Conservation (phyloP, 345 rosid species). For the Mallotus nudiflorus region DNA sequence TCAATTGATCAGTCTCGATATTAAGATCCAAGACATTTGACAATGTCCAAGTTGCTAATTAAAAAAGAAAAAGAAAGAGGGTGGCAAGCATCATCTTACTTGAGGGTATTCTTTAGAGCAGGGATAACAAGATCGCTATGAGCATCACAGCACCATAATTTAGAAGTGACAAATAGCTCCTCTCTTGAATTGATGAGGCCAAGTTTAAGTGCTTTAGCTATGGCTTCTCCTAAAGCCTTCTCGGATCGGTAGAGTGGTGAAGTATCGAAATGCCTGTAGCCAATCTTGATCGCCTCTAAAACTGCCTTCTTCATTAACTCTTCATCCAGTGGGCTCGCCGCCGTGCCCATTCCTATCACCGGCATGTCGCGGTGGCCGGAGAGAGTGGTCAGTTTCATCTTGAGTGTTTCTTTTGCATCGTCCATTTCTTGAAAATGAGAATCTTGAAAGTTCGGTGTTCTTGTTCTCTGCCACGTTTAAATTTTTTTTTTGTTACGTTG, state of each 20-base stretch:
- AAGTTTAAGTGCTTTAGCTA: conserved; percentile 36
- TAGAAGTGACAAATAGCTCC: conserved; percentile 46
- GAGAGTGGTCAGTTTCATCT: conserved; percentile 1
- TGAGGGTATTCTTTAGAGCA: conserved; percentile 27
- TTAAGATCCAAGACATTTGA: too few species aligned
- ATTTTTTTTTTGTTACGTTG: too few species aligned
- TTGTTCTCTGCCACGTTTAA: too few species aligned
- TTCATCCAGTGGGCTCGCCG: conserved; percentile 16
- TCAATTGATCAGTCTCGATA: too few species aligned
- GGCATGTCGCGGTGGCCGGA: conserved; percentile 17
- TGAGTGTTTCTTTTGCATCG: too few species aligned
- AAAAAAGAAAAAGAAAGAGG: too few species aligned
- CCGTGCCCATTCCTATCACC: conserved; percentile 28
- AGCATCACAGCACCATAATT: conserved; percentile 41
- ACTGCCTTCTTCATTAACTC: conserved; percentile 9
- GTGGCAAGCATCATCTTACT: conserved; percentile 8
- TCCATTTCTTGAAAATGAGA: background rate
- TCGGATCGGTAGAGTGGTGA: conserved; percentile 35
- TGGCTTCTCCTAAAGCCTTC: conserved; percentile 37
- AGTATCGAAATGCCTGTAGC: conserved; percentile 45
- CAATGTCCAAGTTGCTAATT: too few species aligned
- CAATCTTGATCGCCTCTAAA: conserved; percentile 37
- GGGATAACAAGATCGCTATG: conserved; percentile 32
- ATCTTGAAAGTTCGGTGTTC: too few species aligned
- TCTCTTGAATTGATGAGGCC: conserved; percentile 33